Conservation (phyloP, 73 alveolate species). For the Paraurostyla sp. region DNA sequence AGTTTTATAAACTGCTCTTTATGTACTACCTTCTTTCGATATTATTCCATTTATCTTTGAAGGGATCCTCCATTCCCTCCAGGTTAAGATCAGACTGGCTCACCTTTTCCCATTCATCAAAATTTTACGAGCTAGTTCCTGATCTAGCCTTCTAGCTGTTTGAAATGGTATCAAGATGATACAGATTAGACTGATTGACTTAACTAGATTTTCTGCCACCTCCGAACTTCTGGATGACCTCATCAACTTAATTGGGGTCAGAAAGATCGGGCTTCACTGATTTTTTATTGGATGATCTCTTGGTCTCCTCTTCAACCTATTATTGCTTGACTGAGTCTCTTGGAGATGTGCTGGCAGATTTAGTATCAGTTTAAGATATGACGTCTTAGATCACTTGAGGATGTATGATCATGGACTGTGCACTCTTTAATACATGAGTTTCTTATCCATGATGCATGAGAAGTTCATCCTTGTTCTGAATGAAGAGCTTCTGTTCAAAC, state of each 20-base stretch:
- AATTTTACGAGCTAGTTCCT: not conserved
- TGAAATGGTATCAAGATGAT: not conserved
- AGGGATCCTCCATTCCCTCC: slow-evolving; percentile 85
- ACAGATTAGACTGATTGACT: not conserved
- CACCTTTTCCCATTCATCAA: slow-evolving; percentile 50
- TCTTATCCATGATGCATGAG: not conserved
- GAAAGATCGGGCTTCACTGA: slow-evolving; percentile 34
- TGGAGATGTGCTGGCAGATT: slow-evolving; percentile 17
- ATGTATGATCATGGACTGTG: not conserved
- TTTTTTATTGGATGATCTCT: not conserved
- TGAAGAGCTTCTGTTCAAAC: slow-evolving; percentile 3
- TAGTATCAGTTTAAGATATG: not conserved
- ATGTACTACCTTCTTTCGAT: slow-evolving; percentile 74
- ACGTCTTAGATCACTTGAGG: slow-evolving; percentile 11
- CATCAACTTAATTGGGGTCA: slow-evolving; percentile 60
- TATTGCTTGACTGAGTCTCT: not conserved
- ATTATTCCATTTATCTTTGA: slow-evolving; percentile 92
- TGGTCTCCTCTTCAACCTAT: not conserved
- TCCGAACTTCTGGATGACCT: slow-evolving; percentile 38
- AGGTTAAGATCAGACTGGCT: slow-evolving; percentile 57
- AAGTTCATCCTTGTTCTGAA: slow-evolving; percentile 36
- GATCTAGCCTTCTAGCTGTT: not conserved
- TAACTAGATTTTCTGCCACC: slow-evolving; percentile 18
- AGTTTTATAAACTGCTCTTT: slow-evolving; percentile 81
- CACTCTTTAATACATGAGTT: not conserved